Evolutionary conservation across 163 green algal genomes (phyloP).

Genomic region (Volvox carteri): DNA sequence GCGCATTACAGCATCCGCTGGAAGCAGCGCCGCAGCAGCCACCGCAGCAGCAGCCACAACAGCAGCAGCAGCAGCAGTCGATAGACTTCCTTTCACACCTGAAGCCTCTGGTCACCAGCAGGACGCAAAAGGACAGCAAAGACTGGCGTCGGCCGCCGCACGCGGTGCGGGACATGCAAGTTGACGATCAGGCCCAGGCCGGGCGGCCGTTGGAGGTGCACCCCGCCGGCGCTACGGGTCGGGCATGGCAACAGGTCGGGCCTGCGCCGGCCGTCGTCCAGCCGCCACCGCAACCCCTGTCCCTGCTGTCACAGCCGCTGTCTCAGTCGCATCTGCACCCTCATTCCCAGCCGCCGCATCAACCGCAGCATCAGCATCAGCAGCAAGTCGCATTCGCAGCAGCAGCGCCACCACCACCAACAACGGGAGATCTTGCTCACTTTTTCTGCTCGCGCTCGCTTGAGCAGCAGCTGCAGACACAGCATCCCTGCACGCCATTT

Average conservation of each 20-base stretch:
- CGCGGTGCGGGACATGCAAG: background rate
- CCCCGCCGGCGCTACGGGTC: background rate
- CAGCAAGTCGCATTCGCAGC: background rate
- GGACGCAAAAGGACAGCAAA: background rate
- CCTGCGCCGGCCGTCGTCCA: background rate
- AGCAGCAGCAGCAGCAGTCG: background rate
- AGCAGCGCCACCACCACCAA: too few relatives aligned
- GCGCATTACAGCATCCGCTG: too few relatives aligned
- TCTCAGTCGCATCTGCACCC: background rate
- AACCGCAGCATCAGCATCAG: background rate
- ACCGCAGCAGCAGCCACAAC: background rate
- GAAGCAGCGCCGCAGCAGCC: too few relatives aligned
- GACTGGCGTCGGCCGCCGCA: background rate
- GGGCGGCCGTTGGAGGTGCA: background rate
- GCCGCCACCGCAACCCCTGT: background rate
- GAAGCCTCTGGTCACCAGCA: background rate
- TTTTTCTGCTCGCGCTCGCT: background rate
- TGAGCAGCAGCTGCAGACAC: background rate
- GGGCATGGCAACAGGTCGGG: background rate
- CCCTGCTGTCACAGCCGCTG: background rate
- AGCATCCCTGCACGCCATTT: background rate
- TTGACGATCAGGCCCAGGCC: background rate
- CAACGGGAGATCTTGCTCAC: background rate
- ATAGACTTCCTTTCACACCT: slow-evolving; percentile 4
- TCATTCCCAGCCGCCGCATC: background rate